Base-by-base conservation (phyloP, 345 rosid genomes). In the Hibiscus syriacus region DNA sequence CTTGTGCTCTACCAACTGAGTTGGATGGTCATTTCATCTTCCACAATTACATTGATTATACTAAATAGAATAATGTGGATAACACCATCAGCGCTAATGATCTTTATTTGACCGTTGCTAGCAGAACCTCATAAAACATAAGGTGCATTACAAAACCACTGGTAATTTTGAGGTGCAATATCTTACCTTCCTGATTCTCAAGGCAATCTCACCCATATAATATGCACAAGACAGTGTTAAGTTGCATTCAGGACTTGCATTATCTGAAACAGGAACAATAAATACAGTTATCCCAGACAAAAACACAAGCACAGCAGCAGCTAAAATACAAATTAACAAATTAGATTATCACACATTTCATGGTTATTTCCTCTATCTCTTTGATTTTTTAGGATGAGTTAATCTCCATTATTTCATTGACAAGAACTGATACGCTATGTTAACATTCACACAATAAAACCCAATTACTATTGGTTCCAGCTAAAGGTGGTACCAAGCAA, bases 191-290 rank as follows among this genome's bases (percentile, higher is more conserved):
- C 79, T 83, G 78, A 94, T 82, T 80, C 87, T 85, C 98, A 92
- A 84, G 70, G 96, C 97, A 71, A 86, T 80, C 86, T 94, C 99
- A 60, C 98, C 99, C 91, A 90, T 84, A 78, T 83, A 78, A 79
- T 89, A 94, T 43, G 92, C 85, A 85, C 92, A 87, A 71, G 76
- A 86, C 66, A 84, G 66, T 27, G 84, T 84, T 77, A 94, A 79
- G 80, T 94, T 94, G 84, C 93, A 80, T 70, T 94, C 99, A 41
- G 98, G 96, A 84, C 88, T 89, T 68, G 87, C 85, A 83, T 84
- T 82, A 73, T 85, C 98, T 94, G 87, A 59, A 2, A 70, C 54
- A 72, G 43, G 14, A 10, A 60, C 8, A 46, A 61, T 29, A 57
- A 72, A 56, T 43, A 58, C 12, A 56, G 36, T 55, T 58, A 26